Percentiles rank a stretch among this genome's conserved stretches.
Evolutionary conservation across 176 grass and related monocot genomes (phyloP).

Genomic region (Zizania latifolia): DNA sequence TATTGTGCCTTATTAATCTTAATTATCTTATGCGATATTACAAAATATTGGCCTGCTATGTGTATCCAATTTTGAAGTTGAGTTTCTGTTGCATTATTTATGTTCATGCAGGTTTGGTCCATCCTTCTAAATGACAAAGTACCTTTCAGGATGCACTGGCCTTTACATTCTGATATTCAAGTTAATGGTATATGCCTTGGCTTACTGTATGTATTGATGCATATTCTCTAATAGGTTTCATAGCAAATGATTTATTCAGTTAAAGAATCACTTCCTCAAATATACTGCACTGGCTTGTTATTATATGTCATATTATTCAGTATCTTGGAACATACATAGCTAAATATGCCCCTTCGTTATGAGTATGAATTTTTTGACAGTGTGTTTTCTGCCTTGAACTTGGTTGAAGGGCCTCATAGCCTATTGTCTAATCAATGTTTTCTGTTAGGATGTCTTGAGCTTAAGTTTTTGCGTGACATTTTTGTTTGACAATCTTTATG

Average conservation of each 20-base stretch:
- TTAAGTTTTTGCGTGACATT: not conserved
- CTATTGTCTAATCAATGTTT: not conserved
- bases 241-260: conserved; percentile 15
- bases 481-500: not conserved
- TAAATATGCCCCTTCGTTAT: not conserved
- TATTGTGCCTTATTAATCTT: not conserved
- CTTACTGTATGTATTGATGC: conserved; percentile 15
- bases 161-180: conserved; percentile 58
- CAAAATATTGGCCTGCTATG: conserved; percentile 5
- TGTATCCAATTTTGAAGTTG: not conserved
- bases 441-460: not conserved
- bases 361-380: not conserved
- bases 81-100: conserved; percentile 21
- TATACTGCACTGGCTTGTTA: not conserved
- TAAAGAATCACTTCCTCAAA: not conserved
- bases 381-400: not conserved
- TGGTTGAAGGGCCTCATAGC: not conserved
- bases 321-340: not conserved
- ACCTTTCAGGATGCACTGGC: conserved; percentile 97
- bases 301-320: not conserved
- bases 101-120: conserved; percentile 77
- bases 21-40: not conserved
- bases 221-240: conserved; percentile 5
- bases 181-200: conserved; percentile 60
- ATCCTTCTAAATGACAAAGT: conserved; percentile 82